Percentiles rank a stretch among this genome's conserved stretches.
Conservation (phyloP, 1,139 yeast species). For the Taiozyma onychis region DNA sequence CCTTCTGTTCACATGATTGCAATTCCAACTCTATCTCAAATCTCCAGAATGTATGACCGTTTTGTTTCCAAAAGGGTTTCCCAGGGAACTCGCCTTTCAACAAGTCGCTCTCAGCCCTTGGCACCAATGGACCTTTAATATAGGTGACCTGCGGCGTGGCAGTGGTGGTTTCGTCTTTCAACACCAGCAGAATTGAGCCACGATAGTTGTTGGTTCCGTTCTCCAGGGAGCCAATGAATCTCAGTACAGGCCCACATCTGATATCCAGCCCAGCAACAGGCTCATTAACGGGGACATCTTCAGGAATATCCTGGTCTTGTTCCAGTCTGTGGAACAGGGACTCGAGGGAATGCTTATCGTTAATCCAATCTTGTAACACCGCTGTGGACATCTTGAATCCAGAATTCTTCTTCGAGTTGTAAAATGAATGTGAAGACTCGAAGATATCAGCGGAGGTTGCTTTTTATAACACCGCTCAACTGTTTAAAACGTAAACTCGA, state of each 20-base stretch:
- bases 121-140: slow-evolving; percentile 23
- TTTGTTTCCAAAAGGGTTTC: slow-evolving; percentile 38
- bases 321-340: background rate
- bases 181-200: slow-evolving; percentile 59
- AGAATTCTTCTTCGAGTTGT: background rate
- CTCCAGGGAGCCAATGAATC: slow-evolving; percentile 57
- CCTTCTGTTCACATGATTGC: slow-evolving; percentile 46
- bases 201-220: slow-evolving; percentile 45
- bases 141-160: slow-evolving; percentile 23
- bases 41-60: slow-evolving; percentile 56
- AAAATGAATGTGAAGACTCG: background rate
- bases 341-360: slow-evolving; percentile 11
- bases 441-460: background rate
- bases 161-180: slow-evolving; percentile 18
- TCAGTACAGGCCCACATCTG: slow-evolving; percentile 72
- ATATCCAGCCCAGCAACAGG: slow-evolving; percentile 38
- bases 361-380: slow-evolving; percentile 8
- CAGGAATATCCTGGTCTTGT: slow-evolving; percentile 6
- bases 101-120: slow-evolving; percentile 11
- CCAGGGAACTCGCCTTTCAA: slow-evolving; percentile 42
- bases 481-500: no score
- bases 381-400: background rate
- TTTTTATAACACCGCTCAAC: background rate
- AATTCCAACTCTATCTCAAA: slow-evolving; percentile 48
- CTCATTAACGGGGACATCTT: slow-evolving; percentile 8